Evolutionary conservation across 1,284 basidiomycete genomes (phyloP), one percentile per base, ranked within the genome.

Genomic region (Anthracocystis setariae): DNA sequence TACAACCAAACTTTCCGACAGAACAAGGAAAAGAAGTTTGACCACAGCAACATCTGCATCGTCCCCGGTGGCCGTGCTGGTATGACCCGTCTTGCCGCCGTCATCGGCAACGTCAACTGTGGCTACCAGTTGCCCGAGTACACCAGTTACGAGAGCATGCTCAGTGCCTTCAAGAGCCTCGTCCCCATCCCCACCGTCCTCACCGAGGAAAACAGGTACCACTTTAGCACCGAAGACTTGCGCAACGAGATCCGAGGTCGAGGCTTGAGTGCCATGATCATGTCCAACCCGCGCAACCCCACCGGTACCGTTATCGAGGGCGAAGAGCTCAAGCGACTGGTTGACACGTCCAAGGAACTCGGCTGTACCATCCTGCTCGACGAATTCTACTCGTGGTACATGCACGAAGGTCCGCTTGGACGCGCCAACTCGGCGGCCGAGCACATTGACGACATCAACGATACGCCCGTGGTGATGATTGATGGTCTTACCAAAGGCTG

Each of bases 331-430:
- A 88, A 90, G 75, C 88, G 90, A 46, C 88, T 97, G 12, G 92
- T 94, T 8, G 80, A 86, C 8, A 85, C 94, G 35, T 87, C 89
- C 48, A 86, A 88, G 39, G 70, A 90, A 88, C 76, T 88, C 86
- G 84, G 85, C 5, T 91, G 90, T 4, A 95, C 93, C 8, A 79
- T 94, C 47, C 88, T 96, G 70, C 87, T 95, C 32, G 92, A 95
- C 81, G 93, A 95, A 86, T 93, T 93, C 84, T 94, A 93, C 82
- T 92, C 91, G 9, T 92, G 92, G 64, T 96, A 94, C 83, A 90
- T 89, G 18, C 91, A 93, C 49, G 84, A 89, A 69, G 88, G 89
- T 13, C 86, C 87, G 46, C 90, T 92, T 63, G 93, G 93, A 15
- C 88, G 89, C 68, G 90, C 90, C 17, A 84, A 95, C 27, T 93